These are phyloP conservation scores for Symbiodinium natans DNA, from an alignment of 73 alveolate genomes.

Conservation along the genomic window DNA sequence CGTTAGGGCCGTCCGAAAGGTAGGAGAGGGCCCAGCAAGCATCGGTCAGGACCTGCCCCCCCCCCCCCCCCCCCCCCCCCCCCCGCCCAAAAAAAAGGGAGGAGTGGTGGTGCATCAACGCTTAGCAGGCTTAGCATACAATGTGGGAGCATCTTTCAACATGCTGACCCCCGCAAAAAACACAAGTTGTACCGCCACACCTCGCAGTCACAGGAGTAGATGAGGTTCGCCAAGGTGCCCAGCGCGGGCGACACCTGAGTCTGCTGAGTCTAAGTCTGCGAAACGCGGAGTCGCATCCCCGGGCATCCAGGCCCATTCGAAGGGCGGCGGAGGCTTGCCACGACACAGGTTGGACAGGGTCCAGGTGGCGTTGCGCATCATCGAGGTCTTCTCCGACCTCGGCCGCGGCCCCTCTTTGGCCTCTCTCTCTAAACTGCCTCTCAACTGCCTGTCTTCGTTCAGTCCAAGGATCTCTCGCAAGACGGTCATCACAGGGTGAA, in stretches of 20 bases:
- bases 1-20: conserved; percentile 98
- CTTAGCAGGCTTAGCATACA: neutral
- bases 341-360: conserved; percentile 97
- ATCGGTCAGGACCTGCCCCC: conserved; percentile 97
- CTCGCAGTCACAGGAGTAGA: conserved; percentile 78
- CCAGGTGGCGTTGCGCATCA: conserved; percentile 97
- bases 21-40: conserved; percentile 98
- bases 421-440: neutral
- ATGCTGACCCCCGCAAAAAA: neutral
- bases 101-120: neutral
- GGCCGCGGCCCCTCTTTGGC: neutral
- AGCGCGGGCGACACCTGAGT: conserved; percentile 60
- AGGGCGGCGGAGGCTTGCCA: conserved; percentile 97
- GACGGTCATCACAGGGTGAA: conserved; percentile 96
- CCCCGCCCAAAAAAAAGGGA: neutral
- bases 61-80: neutral
- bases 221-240: conserved; percentile 48
- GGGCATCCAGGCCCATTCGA: conserved; percentile 55
- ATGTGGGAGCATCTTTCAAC: neutral
- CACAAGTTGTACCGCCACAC: neutral
- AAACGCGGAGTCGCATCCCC: neutral
- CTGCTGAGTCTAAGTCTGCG: neutral
- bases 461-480: conserved; percentile 89
- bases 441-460: neutral
- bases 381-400: conserved; percentile 95